Conservation (phyloP, 805 yeast genomes). For the Kazachstania bromeliacearum region DNA sequence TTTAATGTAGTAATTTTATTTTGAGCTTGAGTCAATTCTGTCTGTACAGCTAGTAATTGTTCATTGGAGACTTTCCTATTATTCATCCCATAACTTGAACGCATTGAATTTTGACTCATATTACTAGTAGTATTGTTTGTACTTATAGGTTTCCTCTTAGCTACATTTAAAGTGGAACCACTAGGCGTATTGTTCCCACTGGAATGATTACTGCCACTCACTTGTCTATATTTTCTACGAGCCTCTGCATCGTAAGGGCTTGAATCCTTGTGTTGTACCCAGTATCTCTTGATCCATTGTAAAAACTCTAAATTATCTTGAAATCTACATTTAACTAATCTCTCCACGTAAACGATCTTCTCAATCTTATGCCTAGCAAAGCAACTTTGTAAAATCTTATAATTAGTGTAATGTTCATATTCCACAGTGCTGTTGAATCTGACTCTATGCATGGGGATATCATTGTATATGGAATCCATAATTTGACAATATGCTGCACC, state of each 20-base stretch:
- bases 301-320: conserved; percentile 91
- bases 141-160: conserved; percentile 19
- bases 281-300: conserved; percentile 81
- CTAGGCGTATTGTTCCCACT: conserved; percentile 4
- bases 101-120: background rate
- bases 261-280: conserved; percentile 69
- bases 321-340: conserved; percentile 72
- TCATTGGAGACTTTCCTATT: conserved; percentile 21
- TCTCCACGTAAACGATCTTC: conserved; percentile 71
- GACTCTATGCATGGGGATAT: conserved; percentile 72
- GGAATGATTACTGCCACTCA: conserved; percentile 5
- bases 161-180: conserved; percentile 10
- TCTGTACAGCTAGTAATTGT: conserved; percentile 27
- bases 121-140: background rate
- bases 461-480: conserved; percentile 74
- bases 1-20: conserved; percentile 28
- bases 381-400: conserved; percentile 76
- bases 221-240: conserved; percentile 38
- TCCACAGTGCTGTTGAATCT: conserved; percentile 62
- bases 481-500: conserved; percentile 95
- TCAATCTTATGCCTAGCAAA: conserved; percentile 63
- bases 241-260: conserved; percentile 60
- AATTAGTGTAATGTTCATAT: conserved; percentile 70
- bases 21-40: conserved; percentile 40
- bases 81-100: conserved; percentile 21